Conservation (phyloP, 1,284 basidiomycete genomes). For the Sporisorium reilianum region DNA sequence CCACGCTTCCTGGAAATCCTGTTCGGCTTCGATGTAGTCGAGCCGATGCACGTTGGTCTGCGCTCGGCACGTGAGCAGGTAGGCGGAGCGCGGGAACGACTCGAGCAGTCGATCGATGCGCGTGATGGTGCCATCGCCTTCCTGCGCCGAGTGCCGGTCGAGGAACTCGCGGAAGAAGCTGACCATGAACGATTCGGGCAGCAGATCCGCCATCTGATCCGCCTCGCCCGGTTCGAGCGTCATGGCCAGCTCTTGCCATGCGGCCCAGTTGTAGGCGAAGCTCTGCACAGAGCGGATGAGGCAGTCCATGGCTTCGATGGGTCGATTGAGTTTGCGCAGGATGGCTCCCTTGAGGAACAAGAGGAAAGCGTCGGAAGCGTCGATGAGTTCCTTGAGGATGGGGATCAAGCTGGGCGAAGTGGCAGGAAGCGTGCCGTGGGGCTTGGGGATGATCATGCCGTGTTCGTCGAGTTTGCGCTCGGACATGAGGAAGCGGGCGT, state of each 20-base stretch:
- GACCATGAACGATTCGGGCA: conserved; percentile 78
- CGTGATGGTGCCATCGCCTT: conserved; percentile 45
- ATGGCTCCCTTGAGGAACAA: conserved; percentile 67
- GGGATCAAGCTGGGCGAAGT: conserved; percentile 49
- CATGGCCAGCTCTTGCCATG: conserved; percentile 75
- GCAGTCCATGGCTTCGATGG: conserved; percentile 82
- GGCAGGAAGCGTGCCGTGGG: conserved; percentile 47
- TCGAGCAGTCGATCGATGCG: conserved; percentile 74
- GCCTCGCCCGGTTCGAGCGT: conserved; percentile 57
- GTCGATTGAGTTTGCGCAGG: conserved; percentile 64
- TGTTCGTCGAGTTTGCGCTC: conserved; percentile 59
- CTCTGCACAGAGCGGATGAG: conserved; percentile 81
- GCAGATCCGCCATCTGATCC: conserved; percentile 73
- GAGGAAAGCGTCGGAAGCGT: conserved; percentile 58
- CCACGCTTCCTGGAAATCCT: conserved; percentile 60
- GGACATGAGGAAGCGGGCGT: conserved; percentile 79
- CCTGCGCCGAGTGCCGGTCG: conserved; percentile 80
- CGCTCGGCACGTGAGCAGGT: conserved; percentile 76
- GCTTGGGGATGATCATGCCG: conserved; percentile 51
- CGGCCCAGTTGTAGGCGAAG: conserved; percentile 96
- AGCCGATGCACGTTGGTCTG: conserved; percentile 54
- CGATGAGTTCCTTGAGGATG: conserved; percentile 60
- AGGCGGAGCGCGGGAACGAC: conserved; percentile 84
- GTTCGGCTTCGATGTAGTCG: conserved; percentile 61
- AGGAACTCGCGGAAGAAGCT: conserved; percentile 91